Base-by-base conservation (phyloP, 2,329 filamentous ascomycete species). In the Lasiodiplodia sp. region DNA sequence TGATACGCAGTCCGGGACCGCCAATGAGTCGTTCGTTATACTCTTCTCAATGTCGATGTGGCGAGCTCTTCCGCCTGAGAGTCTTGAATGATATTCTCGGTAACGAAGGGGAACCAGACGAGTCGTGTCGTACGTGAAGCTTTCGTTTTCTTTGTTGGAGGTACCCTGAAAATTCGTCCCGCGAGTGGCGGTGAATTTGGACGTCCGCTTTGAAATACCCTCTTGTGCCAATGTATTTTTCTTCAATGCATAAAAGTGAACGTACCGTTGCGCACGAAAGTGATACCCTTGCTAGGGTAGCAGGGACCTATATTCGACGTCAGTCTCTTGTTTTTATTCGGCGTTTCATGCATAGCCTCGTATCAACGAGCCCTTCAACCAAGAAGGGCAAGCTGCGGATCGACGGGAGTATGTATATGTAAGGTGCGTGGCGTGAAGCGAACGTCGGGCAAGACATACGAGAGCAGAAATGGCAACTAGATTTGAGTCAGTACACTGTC, bases 191-290 rank as follows among this genome's bases (percentile, higher is more conserved):
- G 44, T 11, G 8, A 11, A 10, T 47, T 47, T 11, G 18, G 44
- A 11, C n/a, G 11, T 47, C 10, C 44, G 44, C 12, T 34, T 11
- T 57, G 38, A 31, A 25, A 10, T 31, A 5, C 4, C 28, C 40
- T 64, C 60, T 64, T 52, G 47, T 51, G 47, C 60, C 60, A 47
- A 64, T 64, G 28, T 38, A 52, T 52, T 28, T 16, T 31, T 11
- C 4, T 7, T 21, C 23, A 14, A 18, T 7, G 51, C 4, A 52
- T 5, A n/a, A 64, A 38, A 25, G 25, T 25, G n/a, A 38, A 64
- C 60, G 47, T 64, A 64, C 91, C 89, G 80, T 89, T 89, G 77
- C 86, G 86, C 72, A 90, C 85, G 75, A 91, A 91, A 71, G 88
- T 90, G 72, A 91, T 92, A 31, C 78, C 78, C 71, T 79, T 80